Percentiles rank a stretch among this genome's conserved stretches.
These are phyloP conservation scores for Pseudogymnoascus sp. DNA, from an alignment of 2,329 filamentous ascomycete genomes.

Conservation along the genomic window DNA sequence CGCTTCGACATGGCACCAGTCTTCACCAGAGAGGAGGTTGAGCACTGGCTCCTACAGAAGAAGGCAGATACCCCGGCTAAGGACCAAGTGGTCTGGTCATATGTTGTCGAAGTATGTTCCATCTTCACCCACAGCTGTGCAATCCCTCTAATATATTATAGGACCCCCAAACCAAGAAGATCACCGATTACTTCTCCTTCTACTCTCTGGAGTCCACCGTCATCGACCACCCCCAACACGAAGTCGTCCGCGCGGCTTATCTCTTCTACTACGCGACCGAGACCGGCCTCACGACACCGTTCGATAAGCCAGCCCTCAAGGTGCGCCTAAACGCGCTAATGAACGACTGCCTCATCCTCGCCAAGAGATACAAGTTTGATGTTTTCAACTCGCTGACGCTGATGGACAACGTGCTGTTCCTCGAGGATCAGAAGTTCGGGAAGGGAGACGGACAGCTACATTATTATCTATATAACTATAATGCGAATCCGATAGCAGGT, in stretches of 20 bases:
- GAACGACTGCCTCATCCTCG: conserved; percentile 77
- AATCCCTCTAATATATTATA: conserved; percentile 33
- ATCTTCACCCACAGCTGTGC: conserved; percentile 14
- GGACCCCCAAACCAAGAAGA: conserved; percentile 59
- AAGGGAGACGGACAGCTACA: conserved; percentile 90
- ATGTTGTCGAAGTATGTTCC: conserved; percentile 66
- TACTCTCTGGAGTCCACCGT: conserved; percentile 91
- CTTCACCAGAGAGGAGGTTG: conserved; percentile 70
- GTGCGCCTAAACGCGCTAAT: conserved; percentile 72
- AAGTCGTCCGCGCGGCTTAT: conserved; percentile 80
- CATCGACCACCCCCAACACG: conserved; percentile 71
- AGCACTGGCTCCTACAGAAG: conserved; percentile 79
- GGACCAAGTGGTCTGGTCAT: conserved; percentile 87
- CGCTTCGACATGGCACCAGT: conserved; percentile 79
- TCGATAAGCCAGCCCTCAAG: conserved; percentile 55
- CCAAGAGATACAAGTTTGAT: conserved; percentile 78
- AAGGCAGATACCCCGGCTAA: conserved; percentile 46
- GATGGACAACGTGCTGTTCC: conserved; percentile 88
- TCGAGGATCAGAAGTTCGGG: conserved; percentile 90
- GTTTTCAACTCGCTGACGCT: conserved; percentile 94
- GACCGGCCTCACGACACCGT: conserved; percentile 53
- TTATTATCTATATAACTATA: conserved; percentile 97
- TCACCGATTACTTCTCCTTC: conserved; percentile 96
- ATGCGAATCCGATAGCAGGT: conserved; percentile 73
- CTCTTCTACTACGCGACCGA: conserved; percentile 95